These are phyloP conservation scores for Podospora pseudoanserina DNA, from an alignment of 495 filamentous ascomycete genomes.

Conservation along the genomic window DNA sequence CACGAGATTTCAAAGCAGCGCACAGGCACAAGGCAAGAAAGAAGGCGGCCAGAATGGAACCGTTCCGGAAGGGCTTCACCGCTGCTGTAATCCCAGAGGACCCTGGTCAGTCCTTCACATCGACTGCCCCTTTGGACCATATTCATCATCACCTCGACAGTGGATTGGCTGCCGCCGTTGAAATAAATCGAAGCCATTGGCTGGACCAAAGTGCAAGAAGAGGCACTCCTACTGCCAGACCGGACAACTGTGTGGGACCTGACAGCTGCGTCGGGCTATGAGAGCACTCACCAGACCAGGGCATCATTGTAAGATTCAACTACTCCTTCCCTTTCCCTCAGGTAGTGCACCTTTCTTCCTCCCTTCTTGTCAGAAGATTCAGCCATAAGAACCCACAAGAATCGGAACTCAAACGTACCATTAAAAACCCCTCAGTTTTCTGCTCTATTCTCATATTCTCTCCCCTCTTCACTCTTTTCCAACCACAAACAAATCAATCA, in stretches of 20 bases:
- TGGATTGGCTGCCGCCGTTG: background rate
- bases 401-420: background rate
- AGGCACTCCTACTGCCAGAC: background rate
- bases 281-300: background rate
- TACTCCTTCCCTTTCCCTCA: background rate
- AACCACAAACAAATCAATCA: background rate
- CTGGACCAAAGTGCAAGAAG: background rate
- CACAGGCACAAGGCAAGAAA: slow-evolving; percentile 4
- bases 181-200: background rate
- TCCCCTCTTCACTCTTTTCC: background rate
- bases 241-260: background rate
- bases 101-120: background rate
- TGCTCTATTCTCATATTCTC: too few species aligned
- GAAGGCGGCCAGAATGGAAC: slow-evolving; percentile 11
- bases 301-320: background rate
- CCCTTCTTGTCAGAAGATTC: background rate
- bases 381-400: background rate
- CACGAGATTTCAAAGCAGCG: slow-evolving; percentile 8
- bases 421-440: background rate
- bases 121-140: background rate
- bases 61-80: slow-evolving; percentile 6
- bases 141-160: background rate
- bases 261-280: background rate
- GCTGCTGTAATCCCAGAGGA: slow-evolving; percentile 3
- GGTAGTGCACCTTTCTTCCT: background rate